phyloP scores from a whole-genome alignment of 768 basidiomycete species.

The Russula compacta region DNA sequence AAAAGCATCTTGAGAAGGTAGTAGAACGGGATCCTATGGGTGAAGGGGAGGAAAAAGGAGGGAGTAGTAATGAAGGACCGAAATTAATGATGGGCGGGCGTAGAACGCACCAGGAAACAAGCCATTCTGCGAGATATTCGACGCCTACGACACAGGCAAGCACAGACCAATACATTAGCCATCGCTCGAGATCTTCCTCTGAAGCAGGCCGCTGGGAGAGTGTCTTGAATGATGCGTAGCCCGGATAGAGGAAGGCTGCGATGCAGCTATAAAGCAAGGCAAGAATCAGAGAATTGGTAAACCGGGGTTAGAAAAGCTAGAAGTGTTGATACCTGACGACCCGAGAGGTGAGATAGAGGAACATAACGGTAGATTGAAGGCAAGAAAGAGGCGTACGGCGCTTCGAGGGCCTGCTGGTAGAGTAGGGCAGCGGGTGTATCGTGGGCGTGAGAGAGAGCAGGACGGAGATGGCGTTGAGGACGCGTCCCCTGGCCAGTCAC shows the following conservation, averaged over 20 bases:
- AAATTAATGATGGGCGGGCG: not conserved
- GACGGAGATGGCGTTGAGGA: too few species aligned
- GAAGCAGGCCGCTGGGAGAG: constrained; percentile 80
- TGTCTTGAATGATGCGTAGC: constrained; percentile 95
- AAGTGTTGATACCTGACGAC: not conserved
- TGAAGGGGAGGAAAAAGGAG: not conserved
- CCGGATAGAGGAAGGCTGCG: constrained; percentile 80
- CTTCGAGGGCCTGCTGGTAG: not conserved
- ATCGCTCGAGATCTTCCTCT: constrained; percentile 79
- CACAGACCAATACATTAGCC: constrained; percentile 98
- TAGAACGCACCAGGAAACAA: constrained; percentile 66
- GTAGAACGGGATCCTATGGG: constrained; percentile 80
- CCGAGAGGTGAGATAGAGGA: constrained; percentile 14
- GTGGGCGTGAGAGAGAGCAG: too few species aligned
- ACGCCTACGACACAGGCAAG: constrained; percentile 72
- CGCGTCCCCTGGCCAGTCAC: too few species aligned
- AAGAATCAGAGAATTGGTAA: not conserved
- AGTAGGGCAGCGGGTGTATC: not conserved
- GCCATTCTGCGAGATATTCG: constrained; percentile 82
- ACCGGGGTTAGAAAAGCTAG: too few species aligned
- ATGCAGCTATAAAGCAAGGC: constrained; percentile 39
- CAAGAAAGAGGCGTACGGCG: not conserved
- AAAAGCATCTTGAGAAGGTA: constrained; percentile 72
- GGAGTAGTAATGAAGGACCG: not conserved
- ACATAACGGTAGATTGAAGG: not conserved